Percentiles rank a stretch among this genome's conserved stretches.
phyloP scores from a whole-genome alignment of 495 filamentous ascomycete species.

The Trichoderma reesei region DNA sequence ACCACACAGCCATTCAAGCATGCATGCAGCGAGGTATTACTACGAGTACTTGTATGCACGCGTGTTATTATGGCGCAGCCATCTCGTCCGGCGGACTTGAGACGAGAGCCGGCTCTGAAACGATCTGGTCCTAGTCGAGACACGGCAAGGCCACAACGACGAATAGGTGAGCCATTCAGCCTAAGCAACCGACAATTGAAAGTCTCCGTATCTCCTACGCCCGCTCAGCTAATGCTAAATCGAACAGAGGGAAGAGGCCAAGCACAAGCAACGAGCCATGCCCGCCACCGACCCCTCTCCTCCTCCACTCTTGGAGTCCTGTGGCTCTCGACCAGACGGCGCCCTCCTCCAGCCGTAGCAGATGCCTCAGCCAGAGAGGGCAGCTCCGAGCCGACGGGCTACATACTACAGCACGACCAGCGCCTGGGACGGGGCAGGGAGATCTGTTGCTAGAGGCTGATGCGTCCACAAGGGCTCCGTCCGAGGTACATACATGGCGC shows the following conservation, averaged over 20 bases:
- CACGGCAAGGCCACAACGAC: conserved; percentile 1
- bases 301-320: conserved; percentile 6
- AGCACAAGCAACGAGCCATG: neutral
- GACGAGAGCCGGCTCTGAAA: conserved; percentile 5
- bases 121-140: conserved; percentile 3
- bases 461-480: neutral
- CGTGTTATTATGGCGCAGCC: neutral
- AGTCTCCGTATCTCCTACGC: conserved; percentile 3
- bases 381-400: neutral
- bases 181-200: neutral
- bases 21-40: neutral
- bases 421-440: neutral
- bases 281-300: conserved; percentile 5
- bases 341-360: neutral
- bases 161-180: conserved; percentile 3
- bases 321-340: neutral
- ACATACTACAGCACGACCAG: too few relatives aligned
- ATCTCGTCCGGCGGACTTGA: neutral
- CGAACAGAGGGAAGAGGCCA: neutral
- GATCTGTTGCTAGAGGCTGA: neutral
- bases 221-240: neutral
- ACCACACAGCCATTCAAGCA: too few relatives aligned
- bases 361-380: conserved; percentile 4
- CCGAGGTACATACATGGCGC: neutral
- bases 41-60: neutral